phyloP scores from a whole-genome alignment of 2,329 filamentous ascomycete genomes.

The Trichoderma citrinoviride region DNA sequence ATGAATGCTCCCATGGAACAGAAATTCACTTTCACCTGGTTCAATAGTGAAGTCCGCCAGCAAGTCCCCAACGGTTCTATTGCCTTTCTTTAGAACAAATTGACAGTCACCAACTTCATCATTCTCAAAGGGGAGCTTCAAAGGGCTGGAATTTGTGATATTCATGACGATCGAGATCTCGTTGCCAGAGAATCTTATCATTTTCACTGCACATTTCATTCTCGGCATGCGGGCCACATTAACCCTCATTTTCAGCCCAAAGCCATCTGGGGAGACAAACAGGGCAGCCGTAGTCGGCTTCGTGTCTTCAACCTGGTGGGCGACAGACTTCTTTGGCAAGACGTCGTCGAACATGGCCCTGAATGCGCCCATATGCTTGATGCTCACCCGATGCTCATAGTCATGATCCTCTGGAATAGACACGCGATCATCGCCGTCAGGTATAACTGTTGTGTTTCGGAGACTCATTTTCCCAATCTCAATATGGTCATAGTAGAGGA shows the following conservation, averaged over 20 bases:
- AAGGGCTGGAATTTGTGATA: background rate
- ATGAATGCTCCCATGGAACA: background rate
- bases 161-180: background rate
- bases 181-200: too few relatives aligned
- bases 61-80: background rate
- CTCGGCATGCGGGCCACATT: too few relatives aligned
- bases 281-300: too few relatives aligned
- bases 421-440: background rate
- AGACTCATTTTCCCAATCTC: too few relatives aligned
- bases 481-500: too few relatives aligned
- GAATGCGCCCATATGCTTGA: background rate
- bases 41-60: background rate
- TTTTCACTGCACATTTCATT: too few relatives aligned
- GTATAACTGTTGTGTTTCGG: too few relatives aligned
- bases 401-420: fast-evolving
- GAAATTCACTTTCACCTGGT: background rate
- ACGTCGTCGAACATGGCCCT: background rate
- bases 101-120: too few relatives aligned
- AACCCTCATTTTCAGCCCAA: too few relatives aligned
- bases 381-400: background rate
- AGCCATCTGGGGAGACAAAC: too few relatives aligned
- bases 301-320: fast-evolving
- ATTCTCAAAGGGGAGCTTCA: background rate
- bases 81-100: background rate
- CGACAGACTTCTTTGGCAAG: background rate